Conservation (phyloP, 164 flowering plant genomes). For the Stephania cephalantha region DNA sequence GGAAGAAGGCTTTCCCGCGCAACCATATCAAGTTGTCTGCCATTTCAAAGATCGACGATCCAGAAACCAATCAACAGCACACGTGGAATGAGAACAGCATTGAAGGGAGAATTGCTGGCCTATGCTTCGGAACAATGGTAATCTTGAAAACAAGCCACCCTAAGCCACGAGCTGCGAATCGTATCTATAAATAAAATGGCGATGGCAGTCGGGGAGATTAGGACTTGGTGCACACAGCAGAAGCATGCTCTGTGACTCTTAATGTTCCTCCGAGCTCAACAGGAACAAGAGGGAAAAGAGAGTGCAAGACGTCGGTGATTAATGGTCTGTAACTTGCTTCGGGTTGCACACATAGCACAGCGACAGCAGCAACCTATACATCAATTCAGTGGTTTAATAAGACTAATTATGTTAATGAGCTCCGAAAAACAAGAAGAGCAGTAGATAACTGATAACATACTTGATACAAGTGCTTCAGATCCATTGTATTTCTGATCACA, state of each 20-base stretch:
- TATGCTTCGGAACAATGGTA: not conserved
- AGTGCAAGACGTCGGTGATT: slow-evolving; percentile 74
- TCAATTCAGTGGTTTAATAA: not conserved
- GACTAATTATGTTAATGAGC: not conserved
- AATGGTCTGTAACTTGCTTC: slow-evolving; percentile 82
- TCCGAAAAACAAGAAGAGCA: not conserved
- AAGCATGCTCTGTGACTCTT: slow-evolving; percentile 30
- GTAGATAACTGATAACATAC: slow-evolving; percentile 30
- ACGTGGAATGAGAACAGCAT: not conserved
- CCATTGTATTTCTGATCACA: slow-evolving; percentile 70
- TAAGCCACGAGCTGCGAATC: not conserved
- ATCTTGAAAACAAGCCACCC: not conserved
- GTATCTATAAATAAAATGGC: not conserved
- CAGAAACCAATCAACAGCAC: not conserved
- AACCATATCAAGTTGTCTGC: slow-evolving; percentile 4
- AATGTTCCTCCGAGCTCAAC: slow-evolving; percentile 71
- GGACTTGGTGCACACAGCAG: slow-evolving; percentile 14
- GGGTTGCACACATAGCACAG: slow-evolving; percentile 79
- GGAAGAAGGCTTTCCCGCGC: slow-evolving; percentile 7
- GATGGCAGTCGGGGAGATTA: slow-evolving; percentile 7
- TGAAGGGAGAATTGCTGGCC: not conserved
- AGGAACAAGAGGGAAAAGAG: slow-evolving; percentile 74
- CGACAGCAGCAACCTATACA: slow-evolving; percentile 77
- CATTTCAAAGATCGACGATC: slow-evolving; percentile 3
- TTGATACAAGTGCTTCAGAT: slow-evolving; percentile 89